Evolutionary conservation across 306 rosid genomes (phyloP).

Genomic region (Sphenostylis stenocarpa): DNA sequence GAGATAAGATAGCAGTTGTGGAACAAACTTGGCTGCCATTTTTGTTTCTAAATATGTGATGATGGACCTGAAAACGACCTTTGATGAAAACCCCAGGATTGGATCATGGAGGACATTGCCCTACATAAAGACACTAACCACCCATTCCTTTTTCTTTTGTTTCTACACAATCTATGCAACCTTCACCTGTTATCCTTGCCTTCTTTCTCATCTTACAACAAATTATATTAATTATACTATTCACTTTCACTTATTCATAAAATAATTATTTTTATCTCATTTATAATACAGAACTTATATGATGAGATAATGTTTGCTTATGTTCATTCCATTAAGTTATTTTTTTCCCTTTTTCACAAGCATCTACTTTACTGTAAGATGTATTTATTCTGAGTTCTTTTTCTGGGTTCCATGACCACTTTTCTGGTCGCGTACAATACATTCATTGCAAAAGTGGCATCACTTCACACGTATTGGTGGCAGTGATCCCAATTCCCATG

Average conservation of each 20-base stretch:
- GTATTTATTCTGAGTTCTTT: background rate
- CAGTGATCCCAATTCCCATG: background rate
- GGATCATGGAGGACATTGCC: background rate
- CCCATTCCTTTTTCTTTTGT: background rate
- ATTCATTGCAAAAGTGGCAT: background rate
- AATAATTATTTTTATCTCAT: too few species aligned
- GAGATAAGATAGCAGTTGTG: background rate
- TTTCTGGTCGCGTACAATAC: background rate
- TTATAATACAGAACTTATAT: too few species aligned
- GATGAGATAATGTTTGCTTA: too few species aligned
- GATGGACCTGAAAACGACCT: background rate
- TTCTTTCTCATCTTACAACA: too few species aligned
- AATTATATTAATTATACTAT: too few species aligned
- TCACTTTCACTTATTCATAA: too few species aligned
- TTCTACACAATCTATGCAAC: too few species aligned
- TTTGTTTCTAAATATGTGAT: background rate
- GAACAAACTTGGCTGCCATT: background rate
- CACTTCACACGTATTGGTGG: background rate
- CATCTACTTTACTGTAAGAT: background rate
- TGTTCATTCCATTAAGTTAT: background rate
- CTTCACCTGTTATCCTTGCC: too few species aligned
- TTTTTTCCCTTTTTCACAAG: background rate
- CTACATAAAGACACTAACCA: background rate
- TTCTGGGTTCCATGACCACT: background rate
- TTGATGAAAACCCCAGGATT: background rate